Evolutionary conservation across 1,284 basidiomycete genomes (phyloP).

Genomic region (Austroboletus novae-zelandiae): DNA sequence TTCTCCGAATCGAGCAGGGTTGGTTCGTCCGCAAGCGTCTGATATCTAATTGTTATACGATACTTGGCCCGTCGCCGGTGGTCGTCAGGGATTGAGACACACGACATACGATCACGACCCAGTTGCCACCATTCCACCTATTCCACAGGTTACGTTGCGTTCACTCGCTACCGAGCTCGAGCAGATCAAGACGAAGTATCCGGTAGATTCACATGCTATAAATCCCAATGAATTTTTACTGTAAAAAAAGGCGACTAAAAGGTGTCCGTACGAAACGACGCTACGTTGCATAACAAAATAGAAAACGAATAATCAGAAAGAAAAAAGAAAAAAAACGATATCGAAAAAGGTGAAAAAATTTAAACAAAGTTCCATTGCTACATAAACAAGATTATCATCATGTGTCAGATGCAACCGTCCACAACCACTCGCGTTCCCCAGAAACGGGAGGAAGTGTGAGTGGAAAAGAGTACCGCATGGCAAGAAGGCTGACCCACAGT

Average conservation of each 20-base stretch:
- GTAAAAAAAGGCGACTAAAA: slow-evolving; percentile 22
- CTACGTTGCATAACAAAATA: slow-evolving; percentile 31
- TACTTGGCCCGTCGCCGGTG: no score
- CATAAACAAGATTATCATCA: slow-evolving; percentile 30
- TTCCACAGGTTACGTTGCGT: no score
- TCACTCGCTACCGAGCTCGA: no score
- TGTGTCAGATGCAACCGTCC: slow-evolving; percentile 25
- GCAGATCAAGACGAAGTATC: no score
- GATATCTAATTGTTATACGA: no score
- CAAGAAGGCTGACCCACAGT: slow-evolving; percentile 8
- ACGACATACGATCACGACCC: no score
- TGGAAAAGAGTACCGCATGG: slow-evolving; percentile 4
- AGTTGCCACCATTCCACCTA: no score
- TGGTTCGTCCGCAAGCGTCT: no score
- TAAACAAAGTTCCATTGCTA: slow-evolving; percentile 15
- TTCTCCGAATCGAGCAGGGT: no score
- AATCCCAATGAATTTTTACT: neutral
- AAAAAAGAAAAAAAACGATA: neutral
- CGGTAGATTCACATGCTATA: slow-evolving; percentile 1
- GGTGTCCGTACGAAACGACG: slow-evolving; percentile 19
- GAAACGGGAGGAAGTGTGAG: slow-evolving; percentile 1
- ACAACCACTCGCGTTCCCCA: slow-evolving; percentile 4
- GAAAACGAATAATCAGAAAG: slow-evolving; percentile 33
- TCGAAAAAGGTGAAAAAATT: neutral
- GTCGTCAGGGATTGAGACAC: no score